A percentile compares a stretch with the other conserved stretches of the same genome.
Conservation (phyloP, 192 early-diverging fungal species). For the Coemansia sp. region DNA sequence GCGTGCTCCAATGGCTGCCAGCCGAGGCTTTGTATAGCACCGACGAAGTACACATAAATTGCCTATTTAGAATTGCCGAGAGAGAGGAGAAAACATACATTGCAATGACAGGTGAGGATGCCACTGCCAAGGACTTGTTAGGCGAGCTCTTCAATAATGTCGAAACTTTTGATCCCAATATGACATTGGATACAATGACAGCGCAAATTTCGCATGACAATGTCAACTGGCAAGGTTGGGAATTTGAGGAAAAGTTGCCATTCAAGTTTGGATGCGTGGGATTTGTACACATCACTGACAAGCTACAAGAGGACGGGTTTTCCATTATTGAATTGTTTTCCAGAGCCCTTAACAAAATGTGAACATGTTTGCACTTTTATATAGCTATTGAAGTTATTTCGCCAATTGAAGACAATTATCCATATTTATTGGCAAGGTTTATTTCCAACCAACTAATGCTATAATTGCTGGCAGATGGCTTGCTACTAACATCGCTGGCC, state of each 20-base stretch:
- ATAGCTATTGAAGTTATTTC: no score
- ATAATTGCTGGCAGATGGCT: no score
- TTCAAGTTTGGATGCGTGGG: neutral
- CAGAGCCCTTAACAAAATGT: neutral
- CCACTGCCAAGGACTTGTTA: neutral
- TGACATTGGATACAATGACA: neutral
- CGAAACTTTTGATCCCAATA: neutral
- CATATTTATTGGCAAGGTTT: neutral
- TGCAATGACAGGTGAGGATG: no score
- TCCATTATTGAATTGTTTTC: neutral
- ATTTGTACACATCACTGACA: neutral
- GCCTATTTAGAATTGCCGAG: no score
- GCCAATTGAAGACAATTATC: no score
- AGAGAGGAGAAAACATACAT: no score
- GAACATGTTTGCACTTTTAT: no score
- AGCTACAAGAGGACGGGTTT: neutral
- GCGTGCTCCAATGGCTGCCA: no score
- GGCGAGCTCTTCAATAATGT: neutral
- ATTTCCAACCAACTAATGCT: neutral
- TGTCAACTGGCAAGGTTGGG: neutral
- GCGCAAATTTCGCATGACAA: neutral
- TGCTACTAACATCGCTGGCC: no score
- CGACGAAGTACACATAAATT: no score
- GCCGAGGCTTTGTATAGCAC: no score
- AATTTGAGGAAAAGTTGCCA: neutral